Evolutionary conservation across 345 rosid genomes (phyloP).

Genomic region (Excoecaria agallocha): DNA sequence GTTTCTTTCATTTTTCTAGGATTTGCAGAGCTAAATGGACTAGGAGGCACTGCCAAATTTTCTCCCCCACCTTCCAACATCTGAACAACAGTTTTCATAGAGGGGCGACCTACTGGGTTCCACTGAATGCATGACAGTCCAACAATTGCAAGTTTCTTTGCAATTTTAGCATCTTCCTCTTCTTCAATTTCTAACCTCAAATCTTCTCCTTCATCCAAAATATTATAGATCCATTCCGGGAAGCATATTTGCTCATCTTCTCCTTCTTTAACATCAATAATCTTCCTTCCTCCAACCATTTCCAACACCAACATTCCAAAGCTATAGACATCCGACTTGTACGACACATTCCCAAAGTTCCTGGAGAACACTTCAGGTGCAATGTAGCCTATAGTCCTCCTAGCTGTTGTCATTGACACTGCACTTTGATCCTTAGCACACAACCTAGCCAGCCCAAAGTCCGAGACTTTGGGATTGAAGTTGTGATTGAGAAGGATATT

Average conservation of each 20-base stretch:
- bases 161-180: constrained; percentile 1
- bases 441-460: constrained; percentile 11
- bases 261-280: not conserved
- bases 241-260: constrained; percentile 4
- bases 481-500: constrained; percentile 6
- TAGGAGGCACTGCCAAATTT: not conserved
- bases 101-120: constrained; percentile 7
- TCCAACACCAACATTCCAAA: constrained; percentile 15
- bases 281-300: constrained; percentile 13
- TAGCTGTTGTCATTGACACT: constrained; percentile 12
- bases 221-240: constrained; percentile 15
- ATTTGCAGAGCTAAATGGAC: constrained; percentile 3
- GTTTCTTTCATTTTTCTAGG: not conserved
- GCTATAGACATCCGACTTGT: constrained; percentile 11
- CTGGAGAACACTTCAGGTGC: constrained; percentile 17
- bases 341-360: constrained; percentile 12
- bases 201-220: constrained; percentile 14
- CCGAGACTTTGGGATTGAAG: constrained; percentile 10
- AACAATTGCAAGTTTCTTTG: constrained; percentile 13
- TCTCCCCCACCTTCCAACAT: constrained; percentile 9
- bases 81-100: constrained; percentile 8
- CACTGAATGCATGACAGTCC: constrained; percentile 12
- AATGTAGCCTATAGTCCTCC: constrained; percentile 11
- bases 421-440: constrained; percentile 17
- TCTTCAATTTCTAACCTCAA: not conserved